Evolutionary conservation across 2,329 filamentous ascomycete genomes (phyloP), one percentile per base, ranked within the genome.

Genomic region (Paraphoma sp.): DNA sequence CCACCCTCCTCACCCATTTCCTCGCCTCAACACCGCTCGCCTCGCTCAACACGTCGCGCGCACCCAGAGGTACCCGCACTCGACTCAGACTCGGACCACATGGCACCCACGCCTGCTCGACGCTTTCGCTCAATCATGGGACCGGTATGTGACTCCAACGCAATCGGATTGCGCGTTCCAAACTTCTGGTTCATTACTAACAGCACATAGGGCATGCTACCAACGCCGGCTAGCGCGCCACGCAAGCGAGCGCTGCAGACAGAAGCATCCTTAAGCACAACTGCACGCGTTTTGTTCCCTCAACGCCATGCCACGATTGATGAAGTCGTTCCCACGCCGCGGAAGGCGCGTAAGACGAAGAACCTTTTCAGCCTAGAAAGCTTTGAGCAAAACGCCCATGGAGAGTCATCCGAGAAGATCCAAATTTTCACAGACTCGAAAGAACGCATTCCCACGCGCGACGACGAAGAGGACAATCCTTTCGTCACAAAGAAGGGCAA

Each of bases 371-470:
- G 73, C 6, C 64, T 79, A 10, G 72, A 75, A 53, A 75, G 74
- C 63, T 76, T 76, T 53, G 69, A 62, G 2, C 66, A 72, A 78
- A 84, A 87, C 44, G 83, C 85, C 7, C 17, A 6, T 29, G 70
- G 68, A 76, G 84, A 87, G 48, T 82, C 84, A n/a, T 77, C 82
- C 7, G 82, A 86, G 4, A 74, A 79, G 51, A 90, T 93, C 64
- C 76, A 85, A 62, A 91, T 94, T 68, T 94, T 87, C 71, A 93
- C 89, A 41, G 91, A 95, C 74, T 87, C 90, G 0, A 89, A 92
- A 62, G 93, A 96, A 64, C 83, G 84, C 45, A 77, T 93, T 42
- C 91, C 91, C 17, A 84, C 87, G 60, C 79, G 86, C 42, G 90
- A 92, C 66, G 73, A 78, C n/a, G 87, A 83, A 63, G 77, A 81